A percentile compares a stretch with the other conserved stretches of the same genome.
Evolutionary conservation across 805 yeast species (phyloP).

Genomic region (Tetrapisispora namnaoensis): DNA sequence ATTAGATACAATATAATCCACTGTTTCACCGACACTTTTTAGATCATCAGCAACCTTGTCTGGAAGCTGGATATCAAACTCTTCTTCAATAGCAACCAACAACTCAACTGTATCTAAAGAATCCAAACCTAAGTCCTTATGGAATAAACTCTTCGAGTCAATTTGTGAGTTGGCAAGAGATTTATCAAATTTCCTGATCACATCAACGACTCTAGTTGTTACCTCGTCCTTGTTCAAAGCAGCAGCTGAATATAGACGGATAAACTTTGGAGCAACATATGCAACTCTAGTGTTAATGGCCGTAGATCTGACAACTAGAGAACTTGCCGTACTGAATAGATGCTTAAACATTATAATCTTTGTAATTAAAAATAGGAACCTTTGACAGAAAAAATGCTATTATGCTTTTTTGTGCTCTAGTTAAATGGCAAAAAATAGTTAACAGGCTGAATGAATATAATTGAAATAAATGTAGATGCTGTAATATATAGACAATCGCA

Average conservation of each 20-base stretch:
- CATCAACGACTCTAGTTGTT: slow-evolving; percentile 70
- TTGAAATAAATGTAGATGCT: too few species aligned
- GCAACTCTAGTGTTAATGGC: slow-evolving; percentile 29
- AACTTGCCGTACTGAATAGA: slow-evolving; percentile 33
- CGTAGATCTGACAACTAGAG: slow-evolving; percentile 20
- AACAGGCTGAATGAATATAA: too few species aligned
- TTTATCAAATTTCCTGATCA: slow-evolving; percentile 57
- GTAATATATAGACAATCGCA: too few species aligned
- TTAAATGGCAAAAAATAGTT: too few species aligned
- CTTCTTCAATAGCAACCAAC: slow-evolving; percentile 92
- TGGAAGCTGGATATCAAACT: slow-evolving; percentile 73
- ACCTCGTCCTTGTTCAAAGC: slow-evolving; percentile 71
- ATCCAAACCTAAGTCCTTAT: slow-evolving; percentile 55
- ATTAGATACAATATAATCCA: slow-evolving; percentile 72
- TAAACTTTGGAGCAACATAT: slow-evolving; percentile 19
- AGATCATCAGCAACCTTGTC: slow-evolving; percentile 90
- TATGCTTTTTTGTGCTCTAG: too few species aligned
- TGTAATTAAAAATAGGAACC: too few species aligned
- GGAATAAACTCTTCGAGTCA: slow-evolving; percentile 36
- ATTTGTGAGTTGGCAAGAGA: slow-evolving; percentile 38
- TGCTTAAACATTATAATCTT: slow-evolving; percentile 39
- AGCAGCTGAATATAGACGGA: slow-evolving; percentile 47
- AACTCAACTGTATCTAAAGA: slow-evolving; percentile 93
- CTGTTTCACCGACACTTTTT: slow-evolving; percentile 88
- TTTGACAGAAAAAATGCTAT: too few species aligned